Conservation (phyloP, 441 rosid species). For the Lepidium campestre region DNA sequence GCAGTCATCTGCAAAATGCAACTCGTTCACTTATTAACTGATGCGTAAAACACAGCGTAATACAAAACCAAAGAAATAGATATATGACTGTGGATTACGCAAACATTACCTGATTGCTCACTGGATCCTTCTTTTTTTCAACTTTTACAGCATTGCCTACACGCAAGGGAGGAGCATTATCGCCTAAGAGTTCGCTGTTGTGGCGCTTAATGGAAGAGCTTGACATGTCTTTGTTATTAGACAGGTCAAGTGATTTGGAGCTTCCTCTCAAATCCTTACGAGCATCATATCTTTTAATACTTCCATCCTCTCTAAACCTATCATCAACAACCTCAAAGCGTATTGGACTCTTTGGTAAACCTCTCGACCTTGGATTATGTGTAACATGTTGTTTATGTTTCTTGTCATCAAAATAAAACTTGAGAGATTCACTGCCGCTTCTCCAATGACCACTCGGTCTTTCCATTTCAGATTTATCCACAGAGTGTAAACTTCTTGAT, state of each 20-base stretch:
- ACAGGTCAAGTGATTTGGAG: constrained; percentile 44
- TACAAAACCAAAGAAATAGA: background rate
- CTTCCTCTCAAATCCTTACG: constrained; percentile 33
- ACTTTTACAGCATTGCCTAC: constrained; percentile 30
- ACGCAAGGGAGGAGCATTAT: constrained; percentile 23
- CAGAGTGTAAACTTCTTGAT: constrained; percentile 37
- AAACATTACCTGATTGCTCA: constrained; percentile 34
- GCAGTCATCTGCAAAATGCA: constrained; percentile 36
- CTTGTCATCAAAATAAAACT: constrained; percentile 46
- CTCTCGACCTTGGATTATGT: constrained; percentile 43
- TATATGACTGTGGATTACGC: background rate
- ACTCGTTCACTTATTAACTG: background rate
- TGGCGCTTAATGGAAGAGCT: constrained; percentile 31
- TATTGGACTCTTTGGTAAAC: constrained; percentile 43
- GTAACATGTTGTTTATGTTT: constrained; percentile 38
- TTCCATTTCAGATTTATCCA: constrained; percentile 35
- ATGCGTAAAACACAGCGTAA: background rate
- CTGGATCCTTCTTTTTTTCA: constrained; percentile 34
- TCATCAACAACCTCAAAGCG: constrained; percentile 87
- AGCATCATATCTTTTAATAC: constrained; percentile 33
- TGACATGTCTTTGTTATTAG: constrained; percentile 27
- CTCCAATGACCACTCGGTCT: constrained; percentile 33
- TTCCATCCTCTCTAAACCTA: constrained; percentile 54
- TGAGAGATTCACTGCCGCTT: constrained; percentile 37
- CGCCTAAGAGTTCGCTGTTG: constrained; percentile 32